These are phyloP conservation scores for Colletotrichum lentis DNA, from an alignment of 2,329 filamentous ascomycete species.

Conservation along the genomic window DNA sequence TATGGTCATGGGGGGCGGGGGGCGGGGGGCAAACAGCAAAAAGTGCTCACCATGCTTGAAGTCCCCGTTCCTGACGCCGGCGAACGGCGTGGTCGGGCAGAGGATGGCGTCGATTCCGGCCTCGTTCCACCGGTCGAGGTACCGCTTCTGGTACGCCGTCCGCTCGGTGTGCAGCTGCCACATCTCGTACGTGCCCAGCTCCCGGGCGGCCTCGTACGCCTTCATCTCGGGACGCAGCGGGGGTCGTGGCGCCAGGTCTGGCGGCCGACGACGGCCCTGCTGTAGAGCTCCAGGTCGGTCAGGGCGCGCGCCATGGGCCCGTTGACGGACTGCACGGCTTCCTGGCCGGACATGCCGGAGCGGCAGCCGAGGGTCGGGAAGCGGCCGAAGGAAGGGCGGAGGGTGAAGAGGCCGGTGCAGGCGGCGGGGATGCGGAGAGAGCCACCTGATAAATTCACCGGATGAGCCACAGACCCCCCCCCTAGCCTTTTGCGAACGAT, in stretches of 20 bases:
- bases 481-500: no score
- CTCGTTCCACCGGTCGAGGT: slow-evolving; percentile 56
- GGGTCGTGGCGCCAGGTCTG: slow-evolving; percentile 67
- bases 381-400: slow-evolving; percentile 65
- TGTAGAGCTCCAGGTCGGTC: slow-evolving; percentile 63
- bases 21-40: no score
- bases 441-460: slow-evolving; percentile 49
- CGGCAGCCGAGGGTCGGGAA: slow-evolving; percentile 63
- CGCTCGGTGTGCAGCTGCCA: slow-evolving; percentile 59
- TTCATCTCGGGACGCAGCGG: slow-evolving; percentile 58
- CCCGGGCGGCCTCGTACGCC: slow-evolving; percentile 45
- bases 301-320: slow-evolving; percentile 68
- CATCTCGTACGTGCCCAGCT: slow-evolving; percentile 55
- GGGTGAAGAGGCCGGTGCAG: slow-evolving; percentile 65
- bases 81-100: slow-evolving; percentile 62
- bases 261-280: slow-evolving; percentile 58
- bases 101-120: slow-evolving; percentile 68
- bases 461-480: neutral
- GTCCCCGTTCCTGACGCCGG: slow-evolving; percentile 52
- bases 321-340: slow-evolving; percentile 70
- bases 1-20: no score
- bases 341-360: slow-evolving; percentile 70
- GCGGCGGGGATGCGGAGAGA: slow-evolving; percentile 63
- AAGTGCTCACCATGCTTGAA: slow-evolving; percentile 53
- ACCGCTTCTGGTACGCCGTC: slow-evolving; percentile 55